Conservation (phyloP, 768 basidiomycete species). For the Macrolepiota fuliginosa region DNA sequence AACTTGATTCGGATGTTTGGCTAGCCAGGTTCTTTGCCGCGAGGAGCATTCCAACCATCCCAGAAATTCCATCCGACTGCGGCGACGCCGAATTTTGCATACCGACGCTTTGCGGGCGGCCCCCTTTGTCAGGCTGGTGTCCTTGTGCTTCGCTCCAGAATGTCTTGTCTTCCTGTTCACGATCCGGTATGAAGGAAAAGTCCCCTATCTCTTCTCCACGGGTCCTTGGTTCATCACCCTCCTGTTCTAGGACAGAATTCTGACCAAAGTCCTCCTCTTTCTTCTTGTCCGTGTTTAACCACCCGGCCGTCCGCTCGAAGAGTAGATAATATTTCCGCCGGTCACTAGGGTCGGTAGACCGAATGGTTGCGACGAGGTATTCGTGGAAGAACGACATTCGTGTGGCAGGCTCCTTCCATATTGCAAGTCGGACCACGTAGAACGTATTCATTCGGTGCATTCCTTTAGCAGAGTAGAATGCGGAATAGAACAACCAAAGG, state of each 20-base stretch:
- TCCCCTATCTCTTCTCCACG: neutral
- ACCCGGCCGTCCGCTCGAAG: neutral
- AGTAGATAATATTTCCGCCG: neutral
- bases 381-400: neutral
- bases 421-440: neutral
- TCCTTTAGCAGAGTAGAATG: neutral
- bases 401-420: neutral
- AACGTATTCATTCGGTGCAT: neutral
- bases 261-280: neutral
- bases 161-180: neutral
- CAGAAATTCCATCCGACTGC: neutral
- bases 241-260: neutral
- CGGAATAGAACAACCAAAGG: conserved; percentile 4
- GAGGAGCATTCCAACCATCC: neutral
- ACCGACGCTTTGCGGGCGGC: neutral
- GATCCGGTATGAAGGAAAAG: neutral
- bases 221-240: neutral
- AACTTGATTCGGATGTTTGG: neutral
- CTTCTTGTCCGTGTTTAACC: neutral
- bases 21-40: neutral
- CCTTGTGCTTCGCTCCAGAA: neutral
- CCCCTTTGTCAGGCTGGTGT: neutral
- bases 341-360: neutral
- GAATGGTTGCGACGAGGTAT: neutral
- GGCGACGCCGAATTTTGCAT: neutral